A percentile compares a stretch with the other conserved stretches of the same genome.
Evolutionary conservation across 2,329 filamentous ascomycete genomes (phyloP).

Genomic region (Lomentospora prolificans): DNA sequence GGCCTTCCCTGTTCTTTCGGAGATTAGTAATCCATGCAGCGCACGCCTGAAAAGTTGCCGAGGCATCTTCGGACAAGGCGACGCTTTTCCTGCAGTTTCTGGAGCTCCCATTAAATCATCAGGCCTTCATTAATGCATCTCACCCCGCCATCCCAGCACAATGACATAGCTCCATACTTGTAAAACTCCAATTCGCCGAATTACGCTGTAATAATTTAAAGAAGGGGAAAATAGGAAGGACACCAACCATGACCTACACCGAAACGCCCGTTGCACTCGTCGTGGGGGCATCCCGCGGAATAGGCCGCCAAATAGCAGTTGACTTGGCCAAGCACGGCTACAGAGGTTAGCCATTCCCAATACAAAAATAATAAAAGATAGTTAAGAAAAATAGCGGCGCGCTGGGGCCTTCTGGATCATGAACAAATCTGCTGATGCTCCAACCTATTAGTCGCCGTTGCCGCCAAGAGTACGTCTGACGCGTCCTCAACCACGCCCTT

Average conservation of each 20-base stretch:
- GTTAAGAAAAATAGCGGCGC: too few relatives aligned
- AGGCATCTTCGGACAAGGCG: too few relatives aligned
- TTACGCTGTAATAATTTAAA: neutral
- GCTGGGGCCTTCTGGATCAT: neutral
- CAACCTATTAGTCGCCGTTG: constrained; percentile 53
- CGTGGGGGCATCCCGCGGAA: constrained; percentile 68
- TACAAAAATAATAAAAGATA: too few relatives aligned
- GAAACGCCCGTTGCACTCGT: constrained; percentile 52
- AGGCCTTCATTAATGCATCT: too few relatives aligned
- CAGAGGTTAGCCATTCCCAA: constrained; percentile 40
- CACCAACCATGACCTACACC: neutral
- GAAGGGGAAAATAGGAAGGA: neutral
- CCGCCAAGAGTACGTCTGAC: constrained; percentile 65
- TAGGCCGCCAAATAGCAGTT: constrained; percentile 71
- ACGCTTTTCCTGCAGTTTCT: too few relatives aligned
- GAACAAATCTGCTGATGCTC: neutral
- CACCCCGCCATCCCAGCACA: too few relatives aligned
- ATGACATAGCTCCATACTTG: too few relatives aligned
- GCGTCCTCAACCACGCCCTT: constrained; percentile 46
- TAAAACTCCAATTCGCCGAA: neutral
- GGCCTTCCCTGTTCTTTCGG: too few relatives aligned
- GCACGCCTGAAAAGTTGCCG: too few relatives aligned
- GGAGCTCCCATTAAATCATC: too few relatives aligned
- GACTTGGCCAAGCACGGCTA: constrained; percentile 65
- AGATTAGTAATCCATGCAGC: too few relatives aligned